A percentile compares a stretch with the other conserved stretches of the same genome.
Conservation (phyloP, 2,329 filamentous ascomycete genomes). For the Graphium sp. region DNA sequence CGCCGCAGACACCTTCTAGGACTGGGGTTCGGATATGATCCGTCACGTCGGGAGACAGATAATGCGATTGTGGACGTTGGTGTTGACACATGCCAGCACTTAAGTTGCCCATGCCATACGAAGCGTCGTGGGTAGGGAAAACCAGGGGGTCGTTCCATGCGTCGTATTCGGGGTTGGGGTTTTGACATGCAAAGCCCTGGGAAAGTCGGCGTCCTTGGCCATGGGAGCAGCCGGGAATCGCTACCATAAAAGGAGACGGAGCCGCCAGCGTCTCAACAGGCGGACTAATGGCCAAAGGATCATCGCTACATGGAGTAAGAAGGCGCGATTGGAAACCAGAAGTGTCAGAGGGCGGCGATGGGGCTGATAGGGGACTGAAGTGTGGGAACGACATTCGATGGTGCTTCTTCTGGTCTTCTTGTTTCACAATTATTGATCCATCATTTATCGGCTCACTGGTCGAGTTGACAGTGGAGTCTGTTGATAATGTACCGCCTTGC, state of each 20-base stretch:
- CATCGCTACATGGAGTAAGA: slow-evolving; percentile 38
- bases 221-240: no score
- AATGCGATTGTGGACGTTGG: slow-evolving; percentile 12
- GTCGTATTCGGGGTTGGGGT: no score
- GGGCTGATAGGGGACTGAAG: slow-evolving; percentile 19
- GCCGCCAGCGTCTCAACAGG: no score
- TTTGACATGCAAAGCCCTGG: slow-evolving; percentile 9
- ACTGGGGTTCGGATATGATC: no score
- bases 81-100: slow-evolving; percentile 12
- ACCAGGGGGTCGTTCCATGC: slow-evolving; percentile 15
- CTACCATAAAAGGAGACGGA: no score
- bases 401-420: slow-evolving; percentile 21
- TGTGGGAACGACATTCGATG: slow-evolving; percentile 14
- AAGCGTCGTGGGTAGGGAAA: slow-evolving; percentile 21
- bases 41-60: slow-evolving; percentile 10
- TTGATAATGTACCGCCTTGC: slow-evolving; percentile 21
- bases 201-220: slow-evolving; percentile 13
- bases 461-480: no score
- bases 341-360: slow-evolving; percentile 15
- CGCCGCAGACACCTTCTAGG: no score
- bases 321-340: slow-evolving; percentile 21
- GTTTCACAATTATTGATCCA: no score
- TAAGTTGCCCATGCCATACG: slow-evolving; percentile 21
- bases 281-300: slow-evolving; percentile 9
- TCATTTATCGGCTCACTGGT: no score